Percentiles rank a stretch among this genome's conserved stretches.
Conservation (phyloP, 495 filamentous ascomycete genomes). For the Hypoxylon intermedium region DNA sequence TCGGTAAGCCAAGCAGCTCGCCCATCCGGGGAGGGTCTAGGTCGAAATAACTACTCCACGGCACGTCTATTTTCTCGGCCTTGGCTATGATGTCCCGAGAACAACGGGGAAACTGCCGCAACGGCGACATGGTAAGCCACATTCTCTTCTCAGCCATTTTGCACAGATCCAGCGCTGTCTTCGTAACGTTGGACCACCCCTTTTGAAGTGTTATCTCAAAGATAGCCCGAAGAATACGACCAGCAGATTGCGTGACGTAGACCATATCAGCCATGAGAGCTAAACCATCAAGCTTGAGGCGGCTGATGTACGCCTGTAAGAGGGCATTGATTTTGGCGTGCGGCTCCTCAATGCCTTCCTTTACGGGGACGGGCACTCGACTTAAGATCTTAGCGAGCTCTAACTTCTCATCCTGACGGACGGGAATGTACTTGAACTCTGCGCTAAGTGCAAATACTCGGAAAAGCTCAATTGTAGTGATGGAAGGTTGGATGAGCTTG, state of each 20-base stretch:
- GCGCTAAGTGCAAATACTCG: slow-evolving; percentile 96
- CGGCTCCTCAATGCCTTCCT: slow-evolving; percentile 95
- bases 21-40: slow-evolving; percentile 97
- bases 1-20: slow-evolving; percentile 90
- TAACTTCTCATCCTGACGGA: slow-evolving; percentile 95
- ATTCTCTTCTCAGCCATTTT: slow-evolving; percentile 99
- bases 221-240: slow-evolving; percentile 91
- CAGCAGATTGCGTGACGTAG: slow-evolving; percentile 97
- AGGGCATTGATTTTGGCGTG: slow-evolving; percentile 99
- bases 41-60: slow-evolving; percentile 93
- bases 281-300: slow-evolving; percentile 90
- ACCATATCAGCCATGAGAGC: slow-evolving; percentile 99
- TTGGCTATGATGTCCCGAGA: slow-evolving; percentile 87
- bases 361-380: slow-evolving; percentile 92
- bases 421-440: slow-evolving; percentile 99
- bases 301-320: slow-evolving; percentile 94
- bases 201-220: slow-evolving; percentile 97
- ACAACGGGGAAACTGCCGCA: slow-evolving; percentile 86
- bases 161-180: slow-evolving; percentile 90
- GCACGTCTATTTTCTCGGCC: slow-evolving; percentile 91
- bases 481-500: slow-evolving; percentile 89
- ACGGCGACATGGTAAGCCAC: slow-evolving; percentile 98
- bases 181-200: slow-evolving; percentile 93
- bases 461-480: slow-evolving; percentile 93
- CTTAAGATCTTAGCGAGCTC: slow-evolving; percentile 91